Base-by-base conservation (phyloP, 148 eudicot species). In the Camellia japonica region DNA sequence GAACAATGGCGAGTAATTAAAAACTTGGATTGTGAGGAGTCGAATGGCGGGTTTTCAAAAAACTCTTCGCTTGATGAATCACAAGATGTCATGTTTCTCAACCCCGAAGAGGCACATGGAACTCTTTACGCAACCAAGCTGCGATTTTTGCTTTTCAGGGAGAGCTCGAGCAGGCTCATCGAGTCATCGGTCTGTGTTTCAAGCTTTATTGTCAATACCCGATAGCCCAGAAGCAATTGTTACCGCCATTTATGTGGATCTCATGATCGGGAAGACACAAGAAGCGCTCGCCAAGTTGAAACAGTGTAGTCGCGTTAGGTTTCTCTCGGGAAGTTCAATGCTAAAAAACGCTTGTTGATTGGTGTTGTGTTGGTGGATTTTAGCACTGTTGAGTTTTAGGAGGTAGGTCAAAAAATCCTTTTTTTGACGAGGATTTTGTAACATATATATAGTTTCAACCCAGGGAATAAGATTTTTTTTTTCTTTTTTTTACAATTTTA, bases 251-350 rank as follows among this genome's bases (percentile, higher is more conserved):
- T 93, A 84, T 65, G 55, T 93, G 84, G 97, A 95, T 86, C 84
- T 95, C 70, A 81, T 87, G 82, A 82, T 66, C 43, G 91, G 93
- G 49, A 91, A 89, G 38, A 77, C 82, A 0, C 84, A 78, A 74
- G 93, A 86, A 74, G 99, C 97, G 59, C 84, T 90, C 3, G 66
- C 82, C 71, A 93, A 88, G 88, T 87, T 95, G 91, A 90, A 86
- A 90, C 79, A 82, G 46, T 86, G 84, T 78, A 86, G 85, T 66
- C 90, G 82, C 73, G 78, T 91, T 68, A 83, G 90, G 70, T 93
- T 89, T 83, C 76, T 90, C 56, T 83, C 93, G 16, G 78, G 81
- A 81, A 85, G 69, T 81, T 74, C 83, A 38, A 79, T 73, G 64
- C 84, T 79, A 41, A 84, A 86, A 72, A 87, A 88, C 56, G 72